Evolutionary conservation across 345 rosid species (phyloP), one percentile per base, ranked within the genome.

Genomic region (Gossypium longicalyx): DNA sequence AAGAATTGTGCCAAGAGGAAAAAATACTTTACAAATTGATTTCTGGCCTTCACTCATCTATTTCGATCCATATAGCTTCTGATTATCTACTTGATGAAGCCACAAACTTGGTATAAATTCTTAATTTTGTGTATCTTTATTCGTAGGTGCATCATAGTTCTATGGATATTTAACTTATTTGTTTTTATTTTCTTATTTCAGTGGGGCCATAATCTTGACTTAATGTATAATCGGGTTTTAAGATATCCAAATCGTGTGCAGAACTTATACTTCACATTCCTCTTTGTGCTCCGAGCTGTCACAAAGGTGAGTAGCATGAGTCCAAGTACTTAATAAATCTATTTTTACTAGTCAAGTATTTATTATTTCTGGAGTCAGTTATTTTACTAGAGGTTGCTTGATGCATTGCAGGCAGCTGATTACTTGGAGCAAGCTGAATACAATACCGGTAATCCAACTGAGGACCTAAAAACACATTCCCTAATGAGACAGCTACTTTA

Each of bases 31-130:
- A 95, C 89, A 93, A 95, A 84, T 77, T 93, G 86, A 86, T 95
- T 82, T 95, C 99, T 53, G 98, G 99, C 54, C 92, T 93, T 78
- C 99, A 95, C 79, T 93, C 99, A 49, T 93, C 99, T 71, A 93
- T 93, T 71, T 88, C 98, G 8, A 79, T 89, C 78, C 99, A 93
- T 76, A 89, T 93, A 77, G 97, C 93, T 70, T 85, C 93, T 60
- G 97, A 92, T 53, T 94, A 90, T 86, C 85, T 94, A 74, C 94
- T 92, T 77, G 97, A 94, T 77, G 98, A 95, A 86, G 74, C 88
- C 63, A 79, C 77, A 65, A 87, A 85, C 76, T n/a, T 71, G 93
- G 99, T 91, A 81, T 71, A 77, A 43, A 51, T 84, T 77, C 58
- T 61, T 67, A n/a, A 16, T 16, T 27, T 47, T 48, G 41, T 71